phyloP scores from a whole-genome alignment of 345 rosid genomes.

The Zanthoxylum bungeanum region DNA sequence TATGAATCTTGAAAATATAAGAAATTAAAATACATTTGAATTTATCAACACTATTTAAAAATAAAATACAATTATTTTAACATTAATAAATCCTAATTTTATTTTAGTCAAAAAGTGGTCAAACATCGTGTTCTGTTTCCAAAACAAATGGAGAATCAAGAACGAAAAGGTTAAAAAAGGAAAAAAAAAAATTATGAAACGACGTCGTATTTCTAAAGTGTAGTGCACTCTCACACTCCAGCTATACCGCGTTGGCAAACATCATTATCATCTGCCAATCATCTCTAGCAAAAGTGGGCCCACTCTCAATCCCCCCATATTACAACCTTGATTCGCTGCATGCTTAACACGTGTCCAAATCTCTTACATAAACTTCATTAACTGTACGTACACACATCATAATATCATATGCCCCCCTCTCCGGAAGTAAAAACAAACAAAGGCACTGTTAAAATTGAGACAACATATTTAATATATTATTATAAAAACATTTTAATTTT shows the following conservation, averaged over 20 bases:
- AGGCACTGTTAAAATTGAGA: constrained; percentile 5
- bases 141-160: neutral
- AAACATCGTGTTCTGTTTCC: neutral
- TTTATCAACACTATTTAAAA: no score
- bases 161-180: neutral
- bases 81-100: no score
- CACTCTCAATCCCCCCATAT: no score
- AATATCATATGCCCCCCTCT: no score
- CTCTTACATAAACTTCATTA: neutral
- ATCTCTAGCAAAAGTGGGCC: constrained; percentile 20
- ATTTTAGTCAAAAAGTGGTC: constrained; percentile 9
- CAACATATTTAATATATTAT: no score
- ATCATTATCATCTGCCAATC: constrained; percentile 29
- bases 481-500: no score
- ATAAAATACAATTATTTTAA: neutral
- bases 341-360: constrained; percentile 29
- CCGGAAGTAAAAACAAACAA: no score
- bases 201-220: constrained; percentile 16
- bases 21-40: no score
- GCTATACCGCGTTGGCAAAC: constrained; percentile 39
- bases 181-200: neutral
- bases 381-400: neutral
- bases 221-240: constrained; percentile 11
- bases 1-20: no score
- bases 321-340: no score